A percentile compares a stretch with the other conserved stretches of the same genome.
Conservation (phyloP, 2,329 filamentous ascomycete genomes). For the Cytospora schulzeri region DNA sequence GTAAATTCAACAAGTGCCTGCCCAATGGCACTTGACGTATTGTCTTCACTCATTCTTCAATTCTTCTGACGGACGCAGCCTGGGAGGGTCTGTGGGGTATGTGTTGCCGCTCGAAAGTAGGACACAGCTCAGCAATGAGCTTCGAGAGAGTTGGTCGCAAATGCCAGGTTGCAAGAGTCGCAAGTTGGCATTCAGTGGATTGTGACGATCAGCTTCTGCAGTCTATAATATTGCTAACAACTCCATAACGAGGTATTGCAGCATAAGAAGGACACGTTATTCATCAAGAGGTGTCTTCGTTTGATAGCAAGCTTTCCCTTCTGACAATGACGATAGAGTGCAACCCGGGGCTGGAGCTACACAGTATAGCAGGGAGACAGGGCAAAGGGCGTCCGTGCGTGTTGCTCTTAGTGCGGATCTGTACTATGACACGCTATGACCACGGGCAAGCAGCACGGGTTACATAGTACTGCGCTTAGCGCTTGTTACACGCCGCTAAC, state of each 20-base stretch:
- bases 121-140: not conserved
- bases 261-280: not conserved
- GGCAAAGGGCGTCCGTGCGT: not conserved
- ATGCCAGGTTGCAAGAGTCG: slow-evolving; percentile 16
- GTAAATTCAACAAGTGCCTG: slow-evolving; percentile 68
- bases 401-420: too few relatives aligned
- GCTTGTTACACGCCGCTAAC: slow-evolving; percentile 11
- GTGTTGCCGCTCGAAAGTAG: not conserved
- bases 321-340: not conserved
- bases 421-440: too few relatives aligned
- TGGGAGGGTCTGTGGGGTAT: too few relatives aligned
- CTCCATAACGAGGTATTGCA: not conserved
- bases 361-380: not conserved
- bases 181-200: not conserved
- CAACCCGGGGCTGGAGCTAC: not conserved
- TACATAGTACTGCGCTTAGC: slow-evolving; percentile 7
- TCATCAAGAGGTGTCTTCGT: not conserved
- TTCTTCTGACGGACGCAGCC: not conserved
- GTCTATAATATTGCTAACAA: not conserved
- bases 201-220: not conserved
- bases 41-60: slow-evolving; percentile 12
- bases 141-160: not conserved
- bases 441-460: too few relatives aligned
- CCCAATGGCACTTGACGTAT: slow-evolving; percentile 42
- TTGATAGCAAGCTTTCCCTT: not conserved